phyloP scores from a whole-genome alignment of 169 alveolate genomes.

The Perkinsus marinus region DNA sequence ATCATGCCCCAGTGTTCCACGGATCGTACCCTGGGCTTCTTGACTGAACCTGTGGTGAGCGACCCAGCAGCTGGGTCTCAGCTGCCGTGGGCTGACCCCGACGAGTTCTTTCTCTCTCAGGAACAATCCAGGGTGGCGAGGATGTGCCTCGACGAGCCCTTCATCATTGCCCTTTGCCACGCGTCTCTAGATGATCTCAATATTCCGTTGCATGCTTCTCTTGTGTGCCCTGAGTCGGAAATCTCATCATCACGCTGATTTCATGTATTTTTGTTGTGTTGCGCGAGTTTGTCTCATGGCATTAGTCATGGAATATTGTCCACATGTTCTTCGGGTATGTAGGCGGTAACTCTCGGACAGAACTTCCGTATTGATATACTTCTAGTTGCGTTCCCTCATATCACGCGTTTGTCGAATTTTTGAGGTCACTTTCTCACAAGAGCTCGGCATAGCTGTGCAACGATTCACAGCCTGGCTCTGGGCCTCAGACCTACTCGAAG shows the following conservation, averaged over 20 bases:
- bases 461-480: too few species aligned
- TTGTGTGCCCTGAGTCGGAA: not conserved
- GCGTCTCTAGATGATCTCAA: not conserved
- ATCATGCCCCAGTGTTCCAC: not conserved
- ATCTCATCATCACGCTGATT: not conserved
- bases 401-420: too few species aligned
- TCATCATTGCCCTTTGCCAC: not conserved
- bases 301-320: too few species aligned
- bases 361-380: too few species aligned
- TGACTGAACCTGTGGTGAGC: not conserved
- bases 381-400: too few species aligned
- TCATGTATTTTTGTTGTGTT: not conserved
- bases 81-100: too few species aligned
- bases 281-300: too few species aligned
- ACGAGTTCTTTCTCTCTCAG: not conserved
- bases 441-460: too few species aligned
- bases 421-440: too few species aligned
- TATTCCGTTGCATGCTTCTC: not conserved
- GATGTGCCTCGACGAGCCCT: not conserved
- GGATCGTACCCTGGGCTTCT: not conserved
- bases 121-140: not conserved
- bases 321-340: too few species aligned
- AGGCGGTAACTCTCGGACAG: too few species aligned
- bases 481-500: too few species aligned
- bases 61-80: not conserved